Evolutionary conservation across 2,329 filamentous ascomycete genomes (phyloP), one percentile per base, ranked within the genome.

Genomic region (Talaromyces atroroseus): DNA sequence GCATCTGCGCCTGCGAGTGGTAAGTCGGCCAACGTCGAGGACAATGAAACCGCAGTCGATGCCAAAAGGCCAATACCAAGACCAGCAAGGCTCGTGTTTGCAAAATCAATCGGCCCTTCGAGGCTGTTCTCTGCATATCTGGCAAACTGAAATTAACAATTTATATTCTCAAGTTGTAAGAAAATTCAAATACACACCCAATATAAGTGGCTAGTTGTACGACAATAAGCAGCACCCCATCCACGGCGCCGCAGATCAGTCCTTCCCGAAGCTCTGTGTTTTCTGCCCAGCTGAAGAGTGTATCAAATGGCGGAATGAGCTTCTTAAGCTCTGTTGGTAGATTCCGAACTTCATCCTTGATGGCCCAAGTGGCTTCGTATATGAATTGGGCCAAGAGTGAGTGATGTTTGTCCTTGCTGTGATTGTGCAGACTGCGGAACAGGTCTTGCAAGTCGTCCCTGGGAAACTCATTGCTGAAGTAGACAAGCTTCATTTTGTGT

Each of bases 381-480:
- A 80, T 47, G 61, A 80, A 80, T 4, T 52, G 36, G 0, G 75
- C 74, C 8, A 80, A 64, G 5, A 70, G 24, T 0, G 61, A 64
- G 61, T 74, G 68, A 2, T 61, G 56, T 32, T 61, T 68, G 58
- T 72, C 69, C 59, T 78, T 79, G 66, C 71, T 74, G 53, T 72
- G 70, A 12, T 57, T 59, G 32, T 73, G 68, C 8, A 80, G 63
- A 3, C 66, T 60, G 7, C 76, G 75, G 45, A 75, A 67, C 1
- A 79, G 59, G 23, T 68, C 61, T 23, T 67, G 58, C 12, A 79
- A 60, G 58, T 80, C 73, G 46, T 78, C 76, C n/a, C 66, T 66
- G 0, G 78, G 77, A 52, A 80, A 77, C 58, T 80, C 76, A 56
- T 79, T 77, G 59, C 73, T 70, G 63, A 79, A 79, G 63, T 73